Evolutionary conservation across 1,284 basidiomycete species (phyloP), one percentile per base, ranked within the genome.

Genomic region (Sanghuangporus baumii): DNA sequence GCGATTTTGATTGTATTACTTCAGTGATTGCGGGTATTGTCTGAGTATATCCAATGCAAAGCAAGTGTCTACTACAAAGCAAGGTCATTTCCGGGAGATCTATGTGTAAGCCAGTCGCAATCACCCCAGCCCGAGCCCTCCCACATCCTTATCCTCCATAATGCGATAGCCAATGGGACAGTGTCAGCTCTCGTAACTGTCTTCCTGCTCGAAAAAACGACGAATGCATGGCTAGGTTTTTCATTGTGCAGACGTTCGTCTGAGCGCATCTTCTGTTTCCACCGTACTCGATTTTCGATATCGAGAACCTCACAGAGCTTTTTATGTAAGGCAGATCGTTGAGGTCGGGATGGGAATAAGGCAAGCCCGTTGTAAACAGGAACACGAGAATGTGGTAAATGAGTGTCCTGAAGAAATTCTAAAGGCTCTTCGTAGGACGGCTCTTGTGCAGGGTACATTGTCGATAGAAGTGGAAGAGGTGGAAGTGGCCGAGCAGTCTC

Each of bases 91-190:
- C 37, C 12, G n/a, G 52, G 36, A 16, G 20, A 26, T 54, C 16
- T 37, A 7, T 34, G 65, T 48, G 43, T 9, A 57, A 61, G 57
- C 66, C 61, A 62, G 52, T 47, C 20, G 59, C 63, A 59, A 31
- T 55, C 59, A 36, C 66, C 64, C 66, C 75, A 81, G 0, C 72
- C 70, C 26, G 72, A 76, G 2, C 82, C 81, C 68, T 90, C 86
- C 79, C 86, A 92, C 81, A 91, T 84, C 63, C 85, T 78, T 54
- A 91, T 63, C 64, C 90, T 81, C 89, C 89, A 92, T 20, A 92
- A 69, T 0, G 90, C 88, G 55, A 87, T 80, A 0, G 85, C 86
- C 11, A 88, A 73, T 5, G 84, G 79, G 2, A 81, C 83, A 4
- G 80, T 75, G 68, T 92, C 89, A 0, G 79, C 85, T 48, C 83